Conservation (phyloP, 768 basidiomycete genomes). For the Hysterangium stoloniferum region DNA sequence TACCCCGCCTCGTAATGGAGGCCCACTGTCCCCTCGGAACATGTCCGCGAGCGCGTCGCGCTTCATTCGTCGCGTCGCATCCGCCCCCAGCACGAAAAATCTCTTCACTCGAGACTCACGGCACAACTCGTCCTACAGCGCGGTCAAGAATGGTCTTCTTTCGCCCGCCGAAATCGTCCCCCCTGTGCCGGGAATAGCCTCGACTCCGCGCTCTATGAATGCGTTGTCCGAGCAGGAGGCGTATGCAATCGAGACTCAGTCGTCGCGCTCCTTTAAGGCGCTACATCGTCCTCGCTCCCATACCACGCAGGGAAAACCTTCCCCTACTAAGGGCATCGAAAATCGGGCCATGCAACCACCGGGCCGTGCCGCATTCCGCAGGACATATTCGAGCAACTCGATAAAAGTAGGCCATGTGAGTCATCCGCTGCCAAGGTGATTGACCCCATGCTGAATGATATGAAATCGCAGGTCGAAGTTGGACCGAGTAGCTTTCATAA, state of each 20-base stretch:
- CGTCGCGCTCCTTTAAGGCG: constrained; percentile 63
- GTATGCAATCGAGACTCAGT: constrained; percentile 70
- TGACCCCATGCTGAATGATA: constrained; percentile 9
- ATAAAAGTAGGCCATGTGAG: constrained; percentile 87
- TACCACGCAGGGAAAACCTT: constrained; percentile 5
- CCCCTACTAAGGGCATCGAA: not conserved
- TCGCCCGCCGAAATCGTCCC: constrained; percentile 53
- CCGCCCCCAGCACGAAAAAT: constrained; percentile 93
- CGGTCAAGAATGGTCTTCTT: constrained; percentile 60
- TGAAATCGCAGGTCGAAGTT: constrained; percentile 70
- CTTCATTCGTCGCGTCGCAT: constrained; percentile 91
- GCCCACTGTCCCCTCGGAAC: constrained; percentile 57
- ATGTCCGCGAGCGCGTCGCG: constrained; percentile 73
- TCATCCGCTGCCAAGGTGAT: constrained; percentile 13
- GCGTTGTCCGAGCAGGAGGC: constrained; percentile 48
- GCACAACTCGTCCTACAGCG: constrained; percentile 11
- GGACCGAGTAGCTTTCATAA: constrained; percentile 92
- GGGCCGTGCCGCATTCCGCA: constrained; percentile 61
- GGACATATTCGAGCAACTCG: constrained; percentile 96
- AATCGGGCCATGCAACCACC: not conserved
- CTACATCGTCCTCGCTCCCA: constrained; percentile 8
- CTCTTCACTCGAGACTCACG: constrained; percentile 43
- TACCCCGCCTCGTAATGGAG: constrained; percentile 31
- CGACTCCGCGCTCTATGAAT: not conserved
- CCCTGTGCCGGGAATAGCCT: constrained; percentile 36